Base-by-base conservation (phyloP, 495 filamentous ascomycete genomes). In the Penicillium turbatum region DNA sequence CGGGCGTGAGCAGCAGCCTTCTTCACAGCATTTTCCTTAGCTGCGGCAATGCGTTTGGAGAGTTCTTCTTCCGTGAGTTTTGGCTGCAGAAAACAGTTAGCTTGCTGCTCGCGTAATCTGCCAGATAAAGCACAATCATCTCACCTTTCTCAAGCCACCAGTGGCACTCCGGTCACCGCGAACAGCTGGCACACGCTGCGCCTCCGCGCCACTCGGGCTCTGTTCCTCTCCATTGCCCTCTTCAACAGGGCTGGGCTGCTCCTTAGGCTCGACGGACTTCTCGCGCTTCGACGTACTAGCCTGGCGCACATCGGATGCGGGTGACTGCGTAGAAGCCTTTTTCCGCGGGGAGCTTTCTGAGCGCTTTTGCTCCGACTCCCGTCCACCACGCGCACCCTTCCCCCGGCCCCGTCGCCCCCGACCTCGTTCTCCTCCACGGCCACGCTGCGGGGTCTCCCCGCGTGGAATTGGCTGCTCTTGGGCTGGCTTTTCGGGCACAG, bases 51-150 rank as follows among this genome's bases (percentile, higher is more conserved):
- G 24, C 79, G 77, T 17, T 73, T 79, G 6, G 75, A 72, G 16
- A 89, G 76, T 59, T 89, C 82, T 51, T 78, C 82, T 67, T 88
- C 85, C 29, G 84, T 88, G 36, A 88, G 79, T 68, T 86, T 86
- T 0, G 82, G 79, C 71, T 83, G 62, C 17, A 37, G 56, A 11
- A 12, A 44, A 30, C 48, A 31, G 40, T 7, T 21, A 44, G 26
- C 21, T 34, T 32, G 6, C 10, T 27, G 5, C 31, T 13, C 59
- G 54, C 12, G 12, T 3, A 10, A 2, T 9, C 6, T 35, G n/a
- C 8, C 29, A n/a, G 4, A 8, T 19, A 31, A 37, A 15, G 21
- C 21, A 9, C 4, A 2, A 12, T 3, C 6, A 3, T 5, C 49
- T 9, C 60, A 75, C 74, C 69, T 81, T 81, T 41, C 75, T 72